Percentiles rank a stretch among this genome's conserved stretches.
These are phyloP conservation scores for Aspergillus viridinutans DNA, from an alignment of 2,329 filamentous ascomycete species.

Conservation along the genomic window DNA sequence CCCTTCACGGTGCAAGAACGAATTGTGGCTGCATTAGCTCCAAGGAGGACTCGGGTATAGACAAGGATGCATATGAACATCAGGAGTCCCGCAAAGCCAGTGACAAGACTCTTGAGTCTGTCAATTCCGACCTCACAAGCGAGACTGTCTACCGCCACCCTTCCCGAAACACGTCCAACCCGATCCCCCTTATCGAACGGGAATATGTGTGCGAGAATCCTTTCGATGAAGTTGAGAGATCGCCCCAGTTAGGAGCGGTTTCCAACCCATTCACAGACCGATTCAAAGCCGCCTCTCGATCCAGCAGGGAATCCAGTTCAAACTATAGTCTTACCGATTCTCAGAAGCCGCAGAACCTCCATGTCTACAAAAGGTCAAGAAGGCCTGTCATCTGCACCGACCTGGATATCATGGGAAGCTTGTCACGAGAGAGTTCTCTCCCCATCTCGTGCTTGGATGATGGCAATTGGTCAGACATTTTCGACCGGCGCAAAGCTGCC, in stretches of 20 bases:
- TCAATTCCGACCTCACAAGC: slow-evolving; percentile 29
- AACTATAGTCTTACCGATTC: slow-evolving; percentile 6
- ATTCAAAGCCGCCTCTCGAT: slow-evolving; percentile 1
- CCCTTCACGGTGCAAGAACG: background rate
- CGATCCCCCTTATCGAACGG: slow-evolving; percentile 17
- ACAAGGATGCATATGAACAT: slow-evolving; percentile 1
- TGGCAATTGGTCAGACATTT: slow-evolving; percentile 17
- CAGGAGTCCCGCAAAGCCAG: slow-evolving; percentile 28
- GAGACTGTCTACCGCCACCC: slow-evolving; percentile 31
- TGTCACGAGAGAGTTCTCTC: slow-evolving; percentile 18
- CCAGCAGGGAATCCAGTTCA: slow-evolving; percentile 12
- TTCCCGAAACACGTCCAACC: slow-evolving; percentile 23
- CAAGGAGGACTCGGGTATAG: background rate
- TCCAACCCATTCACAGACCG: slow-evolving; percentile 11
- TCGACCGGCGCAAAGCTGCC: slow-evolving; percentile 23
- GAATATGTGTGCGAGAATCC: slow-evolving; percentile 10
- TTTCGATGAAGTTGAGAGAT: slow-evolving; percentile 12
- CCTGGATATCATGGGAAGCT: slow-evolving; percentile 10
- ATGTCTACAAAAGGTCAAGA: slow-evolving; percentile 4
- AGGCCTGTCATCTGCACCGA: slow-evolving; percentile 6
- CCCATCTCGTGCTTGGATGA: slow-evolving; percentile 18
- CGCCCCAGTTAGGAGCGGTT: slow-evolving; percentile 6
- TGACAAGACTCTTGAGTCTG: slow-evolving; percentile 28
- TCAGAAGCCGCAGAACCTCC: background rate
- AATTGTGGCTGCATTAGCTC: background rate